phyloP scores from a whole-genome alignment of 2,329 filamentous ascomycete genomes.

The Talaromyces sp. region DNA sequence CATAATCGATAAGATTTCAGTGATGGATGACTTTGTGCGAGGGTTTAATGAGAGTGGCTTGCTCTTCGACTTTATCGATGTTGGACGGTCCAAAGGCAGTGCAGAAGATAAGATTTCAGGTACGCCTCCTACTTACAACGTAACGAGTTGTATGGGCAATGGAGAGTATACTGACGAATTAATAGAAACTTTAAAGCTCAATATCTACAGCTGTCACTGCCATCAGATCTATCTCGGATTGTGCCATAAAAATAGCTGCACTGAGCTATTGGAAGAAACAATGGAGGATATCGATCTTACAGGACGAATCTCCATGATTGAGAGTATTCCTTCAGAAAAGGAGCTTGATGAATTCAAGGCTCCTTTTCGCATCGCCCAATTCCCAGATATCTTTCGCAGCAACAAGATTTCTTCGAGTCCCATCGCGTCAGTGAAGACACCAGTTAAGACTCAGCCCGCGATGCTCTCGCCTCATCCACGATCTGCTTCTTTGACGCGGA shows the following conservation, averaged over 20 bases:
- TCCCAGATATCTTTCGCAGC: conserved; percentile 54
- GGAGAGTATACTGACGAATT: conserved; percentile 26
- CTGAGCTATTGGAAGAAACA: conserved; percentile 51
- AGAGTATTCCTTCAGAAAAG: conserved; percentile 55
- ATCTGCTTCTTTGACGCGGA: conserved; percentile 31
- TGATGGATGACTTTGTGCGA: conserved; percentile 52
- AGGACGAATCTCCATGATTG: conserved; percentile 54
- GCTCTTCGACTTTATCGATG: conserved; percentile 52
- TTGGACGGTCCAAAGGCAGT: conserved; percentile 44
- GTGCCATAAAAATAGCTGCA: conserved; percentile 56
- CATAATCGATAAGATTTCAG: conserved; percentile 40
- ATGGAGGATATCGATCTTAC: conserved; percentile 44
- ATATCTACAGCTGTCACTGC: conserved; percentile 58
- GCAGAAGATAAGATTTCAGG: conserved; percentile 50
- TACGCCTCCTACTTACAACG: conserved; percentile 26
- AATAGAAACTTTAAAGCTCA: conserved; percentile 54
- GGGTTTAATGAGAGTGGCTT: conserved; percentile 54
- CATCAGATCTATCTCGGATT: conserved; percentile 60
- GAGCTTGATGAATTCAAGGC: conserved; percentile 49
- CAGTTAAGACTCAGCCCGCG: conserved; percentile 27
- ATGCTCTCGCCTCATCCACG: conserved; percentile 38
- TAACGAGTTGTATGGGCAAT: conserved; percentile 1
- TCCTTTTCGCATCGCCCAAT: conserved; percentile 49
- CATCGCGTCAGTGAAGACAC: conserved; percentile 24
- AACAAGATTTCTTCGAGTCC: conserved; percentile 46